Conservation (phyloP, 73 alveolate species). For the Breviolum minutum region DNA sequence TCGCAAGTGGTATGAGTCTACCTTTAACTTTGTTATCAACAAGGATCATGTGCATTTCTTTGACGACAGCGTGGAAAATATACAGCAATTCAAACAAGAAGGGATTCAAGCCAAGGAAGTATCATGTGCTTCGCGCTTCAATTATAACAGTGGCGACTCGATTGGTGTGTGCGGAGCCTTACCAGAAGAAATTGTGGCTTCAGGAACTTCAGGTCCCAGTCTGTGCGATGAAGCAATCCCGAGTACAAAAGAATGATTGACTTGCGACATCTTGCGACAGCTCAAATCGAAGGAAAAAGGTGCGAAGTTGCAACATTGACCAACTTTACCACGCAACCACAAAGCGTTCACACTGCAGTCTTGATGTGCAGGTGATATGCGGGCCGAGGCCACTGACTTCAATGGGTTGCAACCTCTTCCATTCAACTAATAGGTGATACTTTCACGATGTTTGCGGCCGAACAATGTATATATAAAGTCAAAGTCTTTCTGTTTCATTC, state of each 20-base stretch:
- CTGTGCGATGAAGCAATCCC: not conserved
- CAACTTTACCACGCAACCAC: too few species aligned
- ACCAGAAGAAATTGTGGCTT: not conserved
- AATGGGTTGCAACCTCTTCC: too few species aligned
- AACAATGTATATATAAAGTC: too few species aligned
- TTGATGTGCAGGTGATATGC: conserved; percentile 17
- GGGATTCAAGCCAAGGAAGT: not conserved
- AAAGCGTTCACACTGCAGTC: too few species aligned
- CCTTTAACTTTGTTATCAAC: not conserved
- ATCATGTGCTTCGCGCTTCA: not conserved
- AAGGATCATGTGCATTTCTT: not conserved
- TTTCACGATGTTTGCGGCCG: too few species aligned
- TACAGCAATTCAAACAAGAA: not conserved
- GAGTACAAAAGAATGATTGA: not conserved
- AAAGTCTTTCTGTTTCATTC: too few species aligned
- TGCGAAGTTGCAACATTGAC: not conserved
- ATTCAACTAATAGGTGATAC: too few species aligned
- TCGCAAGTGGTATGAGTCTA: conserved; percentile 4
- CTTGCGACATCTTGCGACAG: too few species aligned
- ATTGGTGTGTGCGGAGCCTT: not conserved
- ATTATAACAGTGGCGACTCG: not conserved
- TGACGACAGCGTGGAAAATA: not conserved
- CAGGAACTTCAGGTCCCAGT: not conserved
- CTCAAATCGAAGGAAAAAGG: not conserved
- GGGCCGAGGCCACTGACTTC: conserved; percentile 29